Conservation (phyloP, 2,329 filamentous ascomycete genomes). For the Byssochlamys sp. region DNA sequence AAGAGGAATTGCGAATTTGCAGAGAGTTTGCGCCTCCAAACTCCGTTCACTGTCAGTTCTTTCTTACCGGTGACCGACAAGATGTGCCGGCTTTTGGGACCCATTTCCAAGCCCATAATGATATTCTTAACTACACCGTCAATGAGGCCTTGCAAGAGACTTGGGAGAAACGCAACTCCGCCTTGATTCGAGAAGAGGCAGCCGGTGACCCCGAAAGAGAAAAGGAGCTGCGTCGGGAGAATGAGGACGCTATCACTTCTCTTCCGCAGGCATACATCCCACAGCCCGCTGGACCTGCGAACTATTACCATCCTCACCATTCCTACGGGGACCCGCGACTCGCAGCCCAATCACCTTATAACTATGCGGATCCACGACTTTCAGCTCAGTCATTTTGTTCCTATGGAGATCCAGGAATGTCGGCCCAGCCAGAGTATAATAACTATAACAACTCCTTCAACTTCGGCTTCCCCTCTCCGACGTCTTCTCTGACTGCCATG, state of each 20-base stretch:
- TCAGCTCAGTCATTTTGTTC: slow-evolving; percentile 2
- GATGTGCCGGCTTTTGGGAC: slow-evolving; percentile 36
- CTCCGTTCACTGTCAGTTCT: slow-evolving; percentile 87
- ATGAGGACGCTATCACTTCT: slow-evolving; percentile 75
- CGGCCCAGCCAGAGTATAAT: slow-evolving; percentile 1
- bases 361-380: slow-evolving; percentile 2
- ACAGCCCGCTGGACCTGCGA: slow-evolving; percentile 6
- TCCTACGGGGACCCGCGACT: background rate
- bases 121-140: slow-evolving; percentile 72
- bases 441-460: slow-evolving; percentile 43
- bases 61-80: slow-evolving; percentile 69
- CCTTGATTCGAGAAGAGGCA: slow-evolving; percentile 71
- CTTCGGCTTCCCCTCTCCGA: slow-evolving; percentile 75
- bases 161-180: slow-evolving; percentile 75
- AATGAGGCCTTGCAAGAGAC: slow-evolving; percentile 81
- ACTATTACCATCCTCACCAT: slow-evolving; percentile 7
- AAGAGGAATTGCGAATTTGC: slow-evolving; percentile 85
- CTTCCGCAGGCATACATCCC: slow-evolving; percentile 50
- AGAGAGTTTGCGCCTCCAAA: slow-evolving; percentile 79
- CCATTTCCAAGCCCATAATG: slow-evolving; percentile 54
- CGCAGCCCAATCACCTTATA: slow-evolving; percentile 5
- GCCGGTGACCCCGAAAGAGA: slow-evolving; percentile 70
- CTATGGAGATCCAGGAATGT: background rate
- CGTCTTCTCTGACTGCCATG: slow-evolving; percentile 76
- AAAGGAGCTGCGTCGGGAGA: slow-evolving; percentile 66